Evolutionary conservation across 352 stramenopile genomes (phyloP).

Genomic region (Globisporangium solare): DNA sequence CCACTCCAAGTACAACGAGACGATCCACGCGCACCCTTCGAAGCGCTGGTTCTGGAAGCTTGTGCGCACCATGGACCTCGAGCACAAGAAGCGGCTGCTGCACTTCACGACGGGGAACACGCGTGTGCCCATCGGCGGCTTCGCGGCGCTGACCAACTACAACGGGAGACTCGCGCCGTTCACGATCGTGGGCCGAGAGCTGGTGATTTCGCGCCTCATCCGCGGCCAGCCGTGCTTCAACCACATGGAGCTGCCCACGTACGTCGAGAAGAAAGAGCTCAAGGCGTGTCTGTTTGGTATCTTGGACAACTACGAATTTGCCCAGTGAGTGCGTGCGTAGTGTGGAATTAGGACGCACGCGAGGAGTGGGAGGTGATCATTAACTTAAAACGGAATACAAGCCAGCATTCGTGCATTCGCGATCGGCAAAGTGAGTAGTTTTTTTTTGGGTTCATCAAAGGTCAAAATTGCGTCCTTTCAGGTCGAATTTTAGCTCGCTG

Average conservation of each 20-base stretch:
- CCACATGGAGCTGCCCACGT: conserved; percentile 91
- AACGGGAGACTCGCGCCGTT: too few relatives aligned
- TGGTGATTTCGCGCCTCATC: conserved; percentile 32
- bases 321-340: too few relatives aligned
- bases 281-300: conserved; percentile 10
- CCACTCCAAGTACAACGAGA: conserved; percentile 54
- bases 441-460: too few relatives aligned
- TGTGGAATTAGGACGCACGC: too few relatives aligned
- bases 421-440: too few relatives aligned
- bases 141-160: conserved; percentile 26
- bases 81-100: conserved; percentile 42
- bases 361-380: too few relatives aligned
- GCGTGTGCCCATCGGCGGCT: conserved; percentile 44
- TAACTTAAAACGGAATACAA: too few relatives aligned
- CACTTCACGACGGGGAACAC: conserved; percentile 56
- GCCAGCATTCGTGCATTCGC: too few relatives aligned
- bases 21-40: conserved; percentile 19
- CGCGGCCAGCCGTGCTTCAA: conserved; percentile 66
- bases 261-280: conserved; percentile 81
- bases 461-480: too few relatives aligned
- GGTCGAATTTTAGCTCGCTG: too few relatives aligned
- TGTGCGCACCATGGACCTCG: conserved; percentile 40
- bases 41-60: conserved; percentile 45
- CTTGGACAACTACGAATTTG: too few relatives aligned
- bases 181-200: conserved; percentile 26